These are phyloP conservation scores for Candida lessepsii DNA, from an alignment of 805 yeast genomes.

Conservation along the genomic window DNA sequence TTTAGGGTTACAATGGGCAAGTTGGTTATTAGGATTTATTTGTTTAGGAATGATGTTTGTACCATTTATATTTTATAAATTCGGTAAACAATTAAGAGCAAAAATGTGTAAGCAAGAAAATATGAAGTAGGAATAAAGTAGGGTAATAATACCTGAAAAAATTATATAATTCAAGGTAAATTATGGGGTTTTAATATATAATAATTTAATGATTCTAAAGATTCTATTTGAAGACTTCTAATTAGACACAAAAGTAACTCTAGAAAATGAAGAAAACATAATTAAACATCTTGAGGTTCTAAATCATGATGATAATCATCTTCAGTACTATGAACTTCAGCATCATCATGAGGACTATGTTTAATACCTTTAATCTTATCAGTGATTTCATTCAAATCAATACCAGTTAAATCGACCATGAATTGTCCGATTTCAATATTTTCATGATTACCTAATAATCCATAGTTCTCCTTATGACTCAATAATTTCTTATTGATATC, in stretches of 20 bases:
- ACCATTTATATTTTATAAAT: constrained; percentile 70
- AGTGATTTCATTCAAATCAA: constrained; percentile 50
- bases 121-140: not conserved
- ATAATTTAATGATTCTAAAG: not conserved
- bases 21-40: constrained; percentile 74
- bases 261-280: no score
- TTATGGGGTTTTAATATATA: constrained; percentile 3
- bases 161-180: no score
- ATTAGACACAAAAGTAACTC: no score
- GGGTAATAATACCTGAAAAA: not conserved
- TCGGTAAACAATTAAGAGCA: constrained; percentile 62
- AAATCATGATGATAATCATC: constrained; percentile 6
- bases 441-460: constrained; percentile 78
- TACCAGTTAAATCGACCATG: constrained; percentile 54
- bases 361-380: constrained; percentile 47
- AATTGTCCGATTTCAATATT: constrained; percentile 81
- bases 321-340: not conserved
- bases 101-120: constrained; percentile 50
- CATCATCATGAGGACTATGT: constrained; percentile 28
- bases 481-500: constrained; percentile 39
- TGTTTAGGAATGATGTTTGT: constrained; percentile 72
- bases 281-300: not conserved
- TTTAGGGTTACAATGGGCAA: constrained; percentile 78
- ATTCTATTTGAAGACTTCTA: no score
- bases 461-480: constrained; percentile 24